A percentile compares a stretch with the other conserved stretches of the same genome.
These are phyloP conservation scores for Thecaphora thlaspeos DNA, from an alignment of 1,284 basidiomycete species.

Conservation along the genomic window DNA sequence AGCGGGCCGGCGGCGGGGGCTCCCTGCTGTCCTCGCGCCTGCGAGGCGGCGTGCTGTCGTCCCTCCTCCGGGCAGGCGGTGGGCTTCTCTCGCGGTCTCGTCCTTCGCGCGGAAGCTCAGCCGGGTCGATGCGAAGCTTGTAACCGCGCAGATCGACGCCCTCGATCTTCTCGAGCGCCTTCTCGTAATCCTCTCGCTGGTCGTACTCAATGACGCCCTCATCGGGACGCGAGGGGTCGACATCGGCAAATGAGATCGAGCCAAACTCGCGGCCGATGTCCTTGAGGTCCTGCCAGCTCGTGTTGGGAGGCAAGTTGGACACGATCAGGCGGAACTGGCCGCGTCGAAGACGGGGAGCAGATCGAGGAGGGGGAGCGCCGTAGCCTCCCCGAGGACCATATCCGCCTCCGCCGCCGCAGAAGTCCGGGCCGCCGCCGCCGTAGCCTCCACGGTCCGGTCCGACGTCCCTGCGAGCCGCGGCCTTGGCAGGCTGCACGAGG, in stretches of 20 bases:
- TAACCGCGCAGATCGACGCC: slow-evolving; percentile 54
- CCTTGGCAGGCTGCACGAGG: slow-evolving; percentile 53
- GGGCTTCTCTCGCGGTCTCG: slow-evolving; percentile 46
- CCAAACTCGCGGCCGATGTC: slow-evolving; percentile 93
- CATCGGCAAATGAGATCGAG: slow-evolving; percentile 51
- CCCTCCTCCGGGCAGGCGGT: slow-evolving; percentile 30
- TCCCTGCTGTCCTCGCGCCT: slow-evolving; percentile 39
- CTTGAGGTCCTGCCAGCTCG: slow-evolving; percentile 96
- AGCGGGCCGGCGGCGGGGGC: slow-evolving; percentile 31
- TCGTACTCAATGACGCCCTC: slow-evolving; percentile 56
- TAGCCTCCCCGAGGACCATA: slow-evolving; percentile 32
- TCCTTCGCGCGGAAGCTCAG: slow-evolving; percentile 20
- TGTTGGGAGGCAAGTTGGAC: slow-evolving; percentile 78
- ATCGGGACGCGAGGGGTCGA: slow-evolving; percentile 50
- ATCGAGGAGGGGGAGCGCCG: slow-evolving; percentile 32
- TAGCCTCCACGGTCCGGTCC: slow-evolving; percentile 14
- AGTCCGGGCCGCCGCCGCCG: slow-evolving; percentile 19
- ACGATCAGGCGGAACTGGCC: slow-evolving; percentile 51
- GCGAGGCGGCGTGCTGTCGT: slow-evolving; percentile 30
- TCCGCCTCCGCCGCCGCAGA: slow-evolving; percentile 30
- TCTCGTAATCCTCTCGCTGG: slow-evolving; percentile 53
- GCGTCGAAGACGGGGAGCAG: slow-evolving; percentile 38
- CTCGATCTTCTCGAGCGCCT: slow-evolving; percentile 53
- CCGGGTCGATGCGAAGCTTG: slow-evolving; percentile 54
- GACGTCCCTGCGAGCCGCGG: slow-evolving; percentile 30